A percentile compares a stretch with the other conserved stretches of the same genome.
Evolutionary conservation across 2,329 filamentous ascomycete species (phyloP).

Genomic region (Hypoxylon sp.): DNA sequence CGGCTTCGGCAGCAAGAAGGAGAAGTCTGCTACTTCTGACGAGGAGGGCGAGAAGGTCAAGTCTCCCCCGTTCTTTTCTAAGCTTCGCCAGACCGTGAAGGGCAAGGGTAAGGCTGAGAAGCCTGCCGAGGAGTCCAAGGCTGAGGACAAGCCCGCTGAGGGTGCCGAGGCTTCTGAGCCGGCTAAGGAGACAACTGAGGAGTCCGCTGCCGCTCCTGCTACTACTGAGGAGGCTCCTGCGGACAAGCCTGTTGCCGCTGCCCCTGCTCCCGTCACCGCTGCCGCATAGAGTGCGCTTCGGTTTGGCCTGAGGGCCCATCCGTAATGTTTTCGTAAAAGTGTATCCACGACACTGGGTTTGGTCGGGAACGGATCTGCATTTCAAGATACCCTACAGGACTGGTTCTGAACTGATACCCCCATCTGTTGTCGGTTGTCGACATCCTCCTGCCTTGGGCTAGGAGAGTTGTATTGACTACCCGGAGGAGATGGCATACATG

Average conservation of each 20-base stretch:
- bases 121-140: conserved; percentile 49
- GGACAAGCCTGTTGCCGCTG: conserved; percentile 51
- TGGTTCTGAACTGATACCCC: conserved; percentile 57
- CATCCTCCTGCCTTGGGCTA: conserved; percentile 43
- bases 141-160: conserved; percentile 49
- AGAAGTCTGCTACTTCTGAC: conserved; percentile 69
- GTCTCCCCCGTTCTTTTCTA: conserved; percentile 70
- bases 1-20: conserved; percentile 85
- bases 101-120: conserved; percentile 54
- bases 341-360: conserved; percentile 53
- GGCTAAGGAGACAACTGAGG: conserved; percentile 40
- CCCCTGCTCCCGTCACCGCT: conserved; percentile 53
- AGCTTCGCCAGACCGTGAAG: conserved; percentile 63
- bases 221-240: conserved; percentile 47
- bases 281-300: conserved; percentile 53
- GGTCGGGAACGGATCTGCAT: conserved; percentile 58
- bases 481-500: conserved; percentile 50
- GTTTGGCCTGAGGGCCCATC: conserved; percentile 41
- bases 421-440: conserved; percentile 48
- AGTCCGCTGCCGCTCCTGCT: conserved; percentile 37
- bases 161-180: conserved; percentile 47
- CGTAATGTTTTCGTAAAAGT: conserved; percentile 54
- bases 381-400: conserved; percentile 57
- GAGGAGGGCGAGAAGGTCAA: conserved; percentile 73
- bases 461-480: conserved; percentile 48